Evolutionary conservation across 768 basidiomycete species (phyloP).

Genomic region (Tricholoma saponaceum): DNA sequence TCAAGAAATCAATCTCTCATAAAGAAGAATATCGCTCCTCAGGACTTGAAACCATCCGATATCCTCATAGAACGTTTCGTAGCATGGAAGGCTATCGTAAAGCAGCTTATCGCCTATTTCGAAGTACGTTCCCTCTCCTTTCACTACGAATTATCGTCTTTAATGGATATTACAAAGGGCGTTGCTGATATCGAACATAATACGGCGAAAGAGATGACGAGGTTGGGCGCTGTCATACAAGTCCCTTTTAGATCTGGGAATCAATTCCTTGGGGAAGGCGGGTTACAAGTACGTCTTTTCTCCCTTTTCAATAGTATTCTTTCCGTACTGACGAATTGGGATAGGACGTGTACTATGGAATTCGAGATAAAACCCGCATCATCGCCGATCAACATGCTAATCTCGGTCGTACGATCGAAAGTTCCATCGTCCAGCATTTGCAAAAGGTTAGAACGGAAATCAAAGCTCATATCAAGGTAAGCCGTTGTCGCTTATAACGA

Average conservation of each 20-base stretch:
- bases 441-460: no score
- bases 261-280: conserved; percentile 98
- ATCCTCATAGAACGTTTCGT: conserved; percentile 94
- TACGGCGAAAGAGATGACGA: no score
- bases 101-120: conserved; percentile 92
- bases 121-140: no score
- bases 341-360: conserved; percentile 91
- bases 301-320: no score
- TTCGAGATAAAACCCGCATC: conserved; percentile 88
- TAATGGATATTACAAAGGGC: conserved; percentile 88
- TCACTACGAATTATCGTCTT: no score
- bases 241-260: conserved; percentile 95
- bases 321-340: no score
- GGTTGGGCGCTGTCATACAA: conserved; percentile 93
- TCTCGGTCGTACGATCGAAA: conserved; percentile 92
- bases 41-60: conserved; percentile 90
- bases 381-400: conserved; percentile 97
- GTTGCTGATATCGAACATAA: no score
- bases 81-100: conserved; percentile 95
- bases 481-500: conserved; percentile 3
- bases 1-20: conserved; percentile 85
- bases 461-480: conserved; percentile 94
- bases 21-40: conserved; percentile 89
- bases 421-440: conserved; percentile 95
- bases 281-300: no score